Conservation (phyloP, 2,329 filamentous ascomycete genomes). For the Scopulariopsis brevicaulis region DNA sequence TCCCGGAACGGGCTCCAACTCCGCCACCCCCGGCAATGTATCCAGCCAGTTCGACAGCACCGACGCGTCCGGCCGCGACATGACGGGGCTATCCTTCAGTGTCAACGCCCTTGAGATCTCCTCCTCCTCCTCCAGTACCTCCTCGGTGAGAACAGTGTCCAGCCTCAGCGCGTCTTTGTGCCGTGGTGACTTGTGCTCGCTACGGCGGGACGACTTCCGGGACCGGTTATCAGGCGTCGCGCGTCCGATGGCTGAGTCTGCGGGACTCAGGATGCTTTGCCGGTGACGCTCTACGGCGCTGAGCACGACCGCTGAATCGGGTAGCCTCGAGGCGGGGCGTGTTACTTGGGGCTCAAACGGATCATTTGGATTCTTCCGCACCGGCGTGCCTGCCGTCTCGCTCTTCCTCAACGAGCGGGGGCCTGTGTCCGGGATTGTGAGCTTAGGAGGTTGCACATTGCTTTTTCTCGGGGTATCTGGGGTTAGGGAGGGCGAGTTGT, state of each 20-base stretch:
- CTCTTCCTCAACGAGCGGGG: not conserved
- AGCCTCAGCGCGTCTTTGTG: not conserved
- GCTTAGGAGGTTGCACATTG: not conserved
- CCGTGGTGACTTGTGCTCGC: not conserved
- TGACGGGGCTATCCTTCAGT: constrained; percentile 1
- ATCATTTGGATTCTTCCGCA: not conserved
- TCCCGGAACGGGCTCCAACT: not conserved
- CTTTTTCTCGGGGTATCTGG: not conserved
- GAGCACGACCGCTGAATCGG: constrained; percentile 1
- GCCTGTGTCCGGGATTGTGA: constrained; percentile 1
- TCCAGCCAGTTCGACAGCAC: constrained; percentile 4
- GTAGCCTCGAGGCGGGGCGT: not conserved
- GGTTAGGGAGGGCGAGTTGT: not conserved
- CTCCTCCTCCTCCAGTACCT: not conserved
- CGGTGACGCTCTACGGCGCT: not conserved
- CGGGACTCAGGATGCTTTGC: not conserved
- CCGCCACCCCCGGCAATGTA: not conserved
- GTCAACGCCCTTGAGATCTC: not conserved
- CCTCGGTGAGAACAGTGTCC: not conserved
- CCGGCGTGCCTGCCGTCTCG: not conserved
- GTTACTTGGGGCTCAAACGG: not conserved
- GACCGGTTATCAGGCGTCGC: not conserved
- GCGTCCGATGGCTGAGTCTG: constrained; percentile 1
- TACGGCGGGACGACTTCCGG: constrained; percentile 1
- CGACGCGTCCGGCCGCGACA: not conserved